Evolutionary conservation across 2,329 filamentous ascomycete species (phyloP).

Genomic region (Exophiala calicioides): DNA sequence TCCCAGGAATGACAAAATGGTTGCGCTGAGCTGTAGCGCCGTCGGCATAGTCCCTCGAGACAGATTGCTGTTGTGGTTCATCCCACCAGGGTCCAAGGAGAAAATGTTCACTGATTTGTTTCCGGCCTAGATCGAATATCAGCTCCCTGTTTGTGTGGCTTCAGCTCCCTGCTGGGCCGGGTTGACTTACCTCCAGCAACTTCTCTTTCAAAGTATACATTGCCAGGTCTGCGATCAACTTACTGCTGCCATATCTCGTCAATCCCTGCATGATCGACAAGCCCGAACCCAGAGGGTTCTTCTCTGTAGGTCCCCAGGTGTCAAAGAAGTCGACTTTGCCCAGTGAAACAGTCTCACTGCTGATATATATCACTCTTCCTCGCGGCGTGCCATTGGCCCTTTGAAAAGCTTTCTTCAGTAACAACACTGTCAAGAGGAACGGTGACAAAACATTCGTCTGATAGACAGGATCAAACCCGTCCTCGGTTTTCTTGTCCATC

Average conservation of each 20-base stretch:
- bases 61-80: slow-evolving; percentile 9
- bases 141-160: background rate
- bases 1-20: background rate
- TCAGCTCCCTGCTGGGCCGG: background rate
- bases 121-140: background rate
- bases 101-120: slow-evolving; percentile 5
- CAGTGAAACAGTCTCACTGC: slow-evolving; percentile 1
- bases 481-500: slow-evolving; percentile 3
- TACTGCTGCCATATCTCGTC: slow-evolving; percentile 11
- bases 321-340: slow-evolving; percentile 7
- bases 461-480: slow-evolving; percentile 5
- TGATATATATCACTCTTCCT: slow-evolving; percentile 5
- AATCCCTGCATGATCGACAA: slow-evolving; percentile 5
- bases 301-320: slow-evolving; percentile 8
- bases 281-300: slow-evolving; percentile 1
- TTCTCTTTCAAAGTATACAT: slow-evolving; percentile 12
- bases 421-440: slow-evolving; percentile 7
- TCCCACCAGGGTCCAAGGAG: slow-evolving; percentile 7
- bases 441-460: slow-evolving; percentile 9
- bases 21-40: background rate
- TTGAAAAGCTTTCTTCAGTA: slow-evolving; percentile 3
- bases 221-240: slow-evolving; percentile 3
- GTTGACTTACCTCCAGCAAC: background rate
- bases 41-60: slow-evolving; percentile 5
- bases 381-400: background rate